These are phyloP conservation scores for Fraxinus dipetala DNA, from an alignment of 305 asterid genomes.

Conservation along the genomic window DNA sequence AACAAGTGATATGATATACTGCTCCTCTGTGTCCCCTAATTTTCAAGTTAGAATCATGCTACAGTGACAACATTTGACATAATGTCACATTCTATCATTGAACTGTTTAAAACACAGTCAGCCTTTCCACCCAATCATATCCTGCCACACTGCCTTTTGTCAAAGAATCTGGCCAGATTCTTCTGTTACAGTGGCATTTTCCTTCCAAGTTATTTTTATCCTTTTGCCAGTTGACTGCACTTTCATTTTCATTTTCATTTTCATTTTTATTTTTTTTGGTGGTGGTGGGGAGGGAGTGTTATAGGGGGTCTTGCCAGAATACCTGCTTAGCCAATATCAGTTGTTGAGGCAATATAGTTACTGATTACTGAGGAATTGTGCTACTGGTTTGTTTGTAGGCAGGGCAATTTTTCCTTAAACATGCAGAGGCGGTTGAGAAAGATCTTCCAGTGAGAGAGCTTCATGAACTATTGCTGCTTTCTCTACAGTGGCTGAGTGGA, in stretches of 20 bases:
- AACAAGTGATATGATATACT: constrained; percentile 13
- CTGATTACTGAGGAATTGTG: not conserved
- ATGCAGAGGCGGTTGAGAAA: constrained; percentile 84
- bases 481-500: constrained; percentile 97
- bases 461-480: constrained; percentile 82
- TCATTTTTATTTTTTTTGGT: constrained; percentile 12
- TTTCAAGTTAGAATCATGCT: not conserved
- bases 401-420: constrained; percentile 88
- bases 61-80: not conserved
- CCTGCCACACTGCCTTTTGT: no score
- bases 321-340: constrained; percentile 12
- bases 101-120: no score
- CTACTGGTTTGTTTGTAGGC: constrained; percentile 49
- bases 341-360: constrained; percentile 3
- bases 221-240: constrained; percentile 15
- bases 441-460: constrained; percentile 86
- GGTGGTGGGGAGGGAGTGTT: not conserved
- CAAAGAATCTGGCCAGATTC: no score
- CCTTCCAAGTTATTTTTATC: not conserved
- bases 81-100: not conserved
- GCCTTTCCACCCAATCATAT: no score
- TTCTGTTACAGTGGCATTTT: no score
- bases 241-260: constrained; percentile 8
- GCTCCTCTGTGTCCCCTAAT: not conserved
- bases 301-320: not conserved